phyloP scores from a whole-genome alignment of 495 filamentous ascomycete species.

The Annulohypoxylon bovei region DNA sequence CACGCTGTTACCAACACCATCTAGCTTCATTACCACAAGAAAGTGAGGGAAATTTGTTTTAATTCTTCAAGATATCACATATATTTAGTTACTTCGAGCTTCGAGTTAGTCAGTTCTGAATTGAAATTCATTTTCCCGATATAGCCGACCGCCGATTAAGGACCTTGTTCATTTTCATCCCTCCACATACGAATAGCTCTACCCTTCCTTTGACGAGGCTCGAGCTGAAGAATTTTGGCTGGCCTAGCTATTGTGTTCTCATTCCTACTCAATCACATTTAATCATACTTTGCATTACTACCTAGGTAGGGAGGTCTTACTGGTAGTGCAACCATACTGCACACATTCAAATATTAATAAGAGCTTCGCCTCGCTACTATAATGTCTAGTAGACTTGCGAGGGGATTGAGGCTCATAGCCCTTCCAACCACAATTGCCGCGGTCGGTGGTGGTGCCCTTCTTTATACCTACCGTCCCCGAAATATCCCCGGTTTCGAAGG shows the following conservation, averaged over 20 bases:
- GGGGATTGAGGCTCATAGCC: constrained; percentile 51
- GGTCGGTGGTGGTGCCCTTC: constrained; percentile 66
- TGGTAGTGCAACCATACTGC: constrained; percentile 4
- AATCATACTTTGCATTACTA: constrained; percentile 7
- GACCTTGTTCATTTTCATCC: constrained; percentile 4
- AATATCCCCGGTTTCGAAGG: constrained; percentile 87
- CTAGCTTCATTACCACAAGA: constrained; percentile 14
- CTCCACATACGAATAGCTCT: not conserved
- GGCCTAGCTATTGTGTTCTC: constrained; percentile 12
- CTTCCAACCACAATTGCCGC: constrained; percentile 51
- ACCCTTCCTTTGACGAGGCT: not conserved
- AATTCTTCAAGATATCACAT: constrained; percentile 7
- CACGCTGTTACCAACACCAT: constrained; percentile 22
- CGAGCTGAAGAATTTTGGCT: not conserved
- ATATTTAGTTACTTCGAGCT: not conserved
- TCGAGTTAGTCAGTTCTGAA: constrained; percentile 13
- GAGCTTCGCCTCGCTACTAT: constrained; percentile 2
- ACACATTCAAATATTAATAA: not conserved
- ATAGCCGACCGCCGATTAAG: constrained; percentile 14
- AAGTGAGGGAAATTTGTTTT: constrained; percentile 30
- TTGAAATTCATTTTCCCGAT: constrained; percentile 20
- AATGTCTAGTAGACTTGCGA: constrained; percentile 46
- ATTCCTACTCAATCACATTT: constrained; percentile 14
- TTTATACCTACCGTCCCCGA: constrained; percentile 82
- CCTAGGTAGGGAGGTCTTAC: not conserved